Percentiles rank a stretch among this genome's conserved stretches.
Evolutionary conservation across 345 rosid genomes (phyloP).

Genomic region (Hypericum androsaemum): DNA sequence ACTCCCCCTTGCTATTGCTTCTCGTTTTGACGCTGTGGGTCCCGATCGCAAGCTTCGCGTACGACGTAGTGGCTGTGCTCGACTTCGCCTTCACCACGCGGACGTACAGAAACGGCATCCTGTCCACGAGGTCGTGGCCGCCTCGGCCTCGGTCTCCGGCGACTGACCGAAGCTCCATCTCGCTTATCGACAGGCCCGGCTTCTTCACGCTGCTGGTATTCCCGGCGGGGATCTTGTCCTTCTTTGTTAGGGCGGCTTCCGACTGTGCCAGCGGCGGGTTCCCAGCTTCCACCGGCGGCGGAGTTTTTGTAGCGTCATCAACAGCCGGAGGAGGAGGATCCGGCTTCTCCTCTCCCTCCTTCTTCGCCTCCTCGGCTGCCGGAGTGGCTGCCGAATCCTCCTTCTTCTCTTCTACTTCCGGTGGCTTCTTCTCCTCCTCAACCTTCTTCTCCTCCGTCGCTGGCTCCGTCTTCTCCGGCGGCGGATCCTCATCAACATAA

Average conservation of each 20-base stretch:
- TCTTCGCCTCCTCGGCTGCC: slow-evolving; percentile 20
- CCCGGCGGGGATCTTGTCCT: slow-evolving; percentile 20
- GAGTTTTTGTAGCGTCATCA: slow-evolving; percentile 15
- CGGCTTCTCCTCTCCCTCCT: slow-evolving; percentile 29
- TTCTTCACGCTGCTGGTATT: too few relatives aligned
- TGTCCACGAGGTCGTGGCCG: slow-evolving; percentile 69
- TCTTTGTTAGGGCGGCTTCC: slow-evolving; percentile 21
- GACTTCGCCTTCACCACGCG: slow-evolving; percentile 65
- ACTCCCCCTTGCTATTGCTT: slow-evolving; percentile 47
- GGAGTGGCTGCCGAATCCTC: slow-evolving; percentile 25
- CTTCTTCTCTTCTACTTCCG: slow-evolving; percentile 16
- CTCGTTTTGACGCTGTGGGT: slow-evolving; percentile 73
- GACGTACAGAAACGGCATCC: slow-evolving; percentile 73
- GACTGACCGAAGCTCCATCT: slow-evolving; percentile 49
- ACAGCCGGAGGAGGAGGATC: slow-evolving; percentile 16
- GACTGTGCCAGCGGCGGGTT: slow-evolving; percentile 38
- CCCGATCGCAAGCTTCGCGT: slow-evolving; percentile 74
- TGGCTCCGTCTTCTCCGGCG: slow-evolving; percentile 15
- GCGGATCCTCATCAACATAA: slow-evolving; percentile 53
- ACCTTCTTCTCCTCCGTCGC: slow-evolving; percentile 15
- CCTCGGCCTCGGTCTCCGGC: slow-evolving; percentile 41
- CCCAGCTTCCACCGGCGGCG: slow-evolving; percentile 28
- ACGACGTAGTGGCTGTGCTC: slow-evolving; percentile 28
- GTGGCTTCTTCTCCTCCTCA: slow-evolving; percentile 17
- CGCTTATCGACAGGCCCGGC: slow-evolving; percentile 27